phyloP scores from a whole-genome alignment of 2,329 filamentous ascomycete species.

The Lasiodiplodia sp. region DNA sequence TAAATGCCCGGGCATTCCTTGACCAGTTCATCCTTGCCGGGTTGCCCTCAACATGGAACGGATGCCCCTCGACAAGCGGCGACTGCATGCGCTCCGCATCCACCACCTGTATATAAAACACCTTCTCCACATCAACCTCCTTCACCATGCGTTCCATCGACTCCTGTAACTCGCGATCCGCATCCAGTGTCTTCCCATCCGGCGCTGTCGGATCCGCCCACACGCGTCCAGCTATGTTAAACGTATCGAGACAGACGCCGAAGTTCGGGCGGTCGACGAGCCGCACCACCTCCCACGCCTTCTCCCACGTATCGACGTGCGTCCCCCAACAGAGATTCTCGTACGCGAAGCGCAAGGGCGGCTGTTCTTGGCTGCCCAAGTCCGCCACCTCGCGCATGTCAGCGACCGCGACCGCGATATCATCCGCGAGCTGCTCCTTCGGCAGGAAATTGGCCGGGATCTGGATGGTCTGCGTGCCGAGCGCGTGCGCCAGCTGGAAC shows the following conservation, averaged over 20 bases:
- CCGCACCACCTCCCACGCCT: constrained; percentile 8
- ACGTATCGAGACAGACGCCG: constrained; percentile 35
- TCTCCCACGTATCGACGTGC: constrained; percentile 24
- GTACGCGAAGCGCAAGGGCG: constrained; percentile 16
- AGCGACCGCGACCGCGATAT: constrained; percentile 38
- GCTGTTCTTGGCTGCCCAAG: neutral
- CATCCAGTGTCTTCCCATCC: constrained; percentile 31
- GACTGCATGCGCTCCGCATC: constrained; percentile 30
- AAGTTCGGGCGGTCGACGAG: constrained; percentile 33
- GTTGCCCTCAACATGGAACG: constrained; percentile 30
- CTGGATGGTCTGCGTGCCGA: neutral
- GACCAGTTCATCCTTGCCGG: constrained; percentile 33
- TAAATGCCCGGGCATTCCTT: constrained; percentile 31
- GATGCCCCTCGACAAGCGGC: constrained; percentile 28
- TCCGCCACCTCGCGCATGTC: constrained; percentile 40
- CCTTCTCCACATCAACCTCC: constrained; percentile 11
- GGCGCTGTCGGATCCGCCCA: constrained; percentile 32
- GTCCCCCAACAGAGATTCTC: constrained; percentile 23
- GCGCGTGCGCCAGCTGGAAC: neutral
- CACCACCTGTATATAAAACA: constrained; percentile 31
- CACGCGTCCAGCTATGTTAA: constrained; percentile 35
- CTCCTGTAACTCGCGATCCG: constrained; percentile 12
- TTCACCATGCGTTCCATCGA: constrained; percentile 3
- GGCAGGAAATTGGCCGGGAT: constrained; percentile 19
- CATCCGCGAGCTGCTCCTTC: constrained; percentile 35